Base-by-base conservation (phyloP, 2,329 filamentous ascomycete genomes). In the Neopestalotiopsis sp. region DNA sequence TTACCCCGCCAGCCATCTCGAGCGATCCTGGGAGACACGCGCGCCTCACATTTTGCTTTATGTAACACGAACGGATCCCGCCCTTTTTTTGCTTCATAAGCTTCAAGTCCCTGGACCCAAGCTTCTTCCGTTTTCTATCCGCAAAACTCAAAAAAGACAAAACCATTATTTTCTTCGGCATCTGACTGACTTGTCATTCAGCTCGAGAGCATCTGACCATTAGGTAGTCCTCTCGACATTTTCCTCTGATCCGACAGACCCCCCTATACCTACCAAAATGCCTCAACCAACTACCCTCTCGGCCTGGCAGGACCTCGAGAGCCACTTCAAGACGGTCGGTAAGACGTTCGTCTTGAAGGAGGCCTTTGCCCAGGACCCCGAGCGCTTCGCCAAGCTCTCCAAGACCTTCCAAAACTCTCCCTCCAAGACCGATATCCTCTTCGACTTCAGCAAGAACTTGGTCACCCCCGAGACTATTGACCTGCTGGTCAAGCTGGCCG, bases 361-460 rank as follows among this genome's bases (percentile, higher is more conserved):
- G 74, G 93, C 94, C 80, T 99, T 98, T 83, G 88, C 93, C 77
- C 90, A 94, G 75, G 95, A 99, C 81, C 90, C 94, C 64, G 81
- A 92, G 79, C 94, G 96, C 72, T 98, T 98, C 86, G 84, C 91
- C 78, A 97, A 96, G 84, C 95, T 97, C 86, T 93, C 91, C 80
- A 93, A 91, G 81, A 94, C 89, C 78, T 97, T 98, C 83, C 86
- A 90, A 38, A 95, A 94, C 82, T 81, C 88, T 66, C 91, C 92
- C 74, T 93, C 97, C 78, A 88, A 88, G 77, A 91, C 90, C 75
- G 94, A 98, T 73, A 96, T 97, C 77, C 89, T 99, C 72, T 99
- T 98, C 83, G 96, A 99, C 84, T 99, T 97, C 85, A 96, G 92
- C 86, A 99, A 99, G 90, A 99, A 99, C 89, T 95, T 99, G 83